A percentile compares a stretch with the other conserved stretches of the same genome.
Evolutionary conservation across 208 protist genomes (phyloP).

Genomic region (Tetramitus jugosus): DNA sequence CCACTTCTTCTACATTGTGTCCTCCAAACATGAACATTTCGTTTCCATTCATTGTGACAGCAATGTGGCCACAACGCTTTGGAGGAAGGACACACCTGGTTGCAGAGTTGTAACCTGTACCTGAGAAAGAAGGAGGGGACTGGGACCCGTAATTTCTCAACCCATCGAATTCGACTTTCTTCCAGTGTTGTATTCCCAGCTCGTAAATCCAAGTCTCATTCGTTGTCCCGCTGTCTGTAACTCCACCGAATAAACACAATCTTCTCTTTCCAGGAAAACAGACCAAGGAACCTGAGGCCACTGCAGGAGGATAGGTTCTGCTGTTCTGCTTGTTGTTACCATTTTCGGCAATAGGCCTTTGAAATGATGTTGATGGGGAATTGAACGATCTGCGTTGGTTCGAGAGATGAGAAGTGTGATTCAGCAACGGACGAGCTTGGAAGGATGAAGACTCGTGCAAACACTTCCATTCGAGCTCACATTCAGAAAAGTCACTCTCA

Average conservation of each 20-base stretch:
- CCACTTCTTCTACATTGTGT: neutral
- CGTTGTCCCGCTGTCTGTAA: neutral
- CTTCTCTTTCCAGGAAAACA: neutral
- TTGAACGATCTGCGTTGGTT: too few species aligned
- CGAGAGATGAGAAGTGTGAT: too few species aligned
- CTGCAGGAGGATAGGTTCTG: neutral
- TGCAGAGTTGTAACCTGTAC: neutral
- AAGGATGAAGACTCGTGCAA: too few species aligned
- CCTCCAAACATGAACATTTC: neutral
- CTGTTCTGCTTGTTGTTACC: neutral
- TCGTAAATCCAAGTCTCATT: neutral
- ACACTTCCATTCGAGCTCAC: too few species aligned
- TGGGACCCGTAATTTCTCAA: too few species aligned
- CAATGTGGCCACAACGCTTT: neutral
- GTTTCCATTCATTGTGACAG: neutral
- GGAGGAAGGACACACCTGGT: neutral
- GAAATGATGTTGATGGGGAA: too few species aligned
- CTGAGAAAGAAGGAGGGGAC: neutral
- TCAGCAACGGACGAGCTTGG: too few species aligned
- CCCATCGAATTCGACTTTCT: neutral
- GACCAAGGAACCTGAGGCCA: neutral
- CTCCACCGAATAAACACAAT: neutral
- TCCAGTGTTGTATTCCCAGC: neutral
- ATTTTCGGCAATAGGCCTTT: too few species aligned
- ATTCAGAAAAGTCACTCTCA: too few species aligned